Evolutionary conservation across 805 yeast species (phyloP), one percentile per base, ranked within the genome.

Genomic region (Kockiozyma suomiensis): DNA sequence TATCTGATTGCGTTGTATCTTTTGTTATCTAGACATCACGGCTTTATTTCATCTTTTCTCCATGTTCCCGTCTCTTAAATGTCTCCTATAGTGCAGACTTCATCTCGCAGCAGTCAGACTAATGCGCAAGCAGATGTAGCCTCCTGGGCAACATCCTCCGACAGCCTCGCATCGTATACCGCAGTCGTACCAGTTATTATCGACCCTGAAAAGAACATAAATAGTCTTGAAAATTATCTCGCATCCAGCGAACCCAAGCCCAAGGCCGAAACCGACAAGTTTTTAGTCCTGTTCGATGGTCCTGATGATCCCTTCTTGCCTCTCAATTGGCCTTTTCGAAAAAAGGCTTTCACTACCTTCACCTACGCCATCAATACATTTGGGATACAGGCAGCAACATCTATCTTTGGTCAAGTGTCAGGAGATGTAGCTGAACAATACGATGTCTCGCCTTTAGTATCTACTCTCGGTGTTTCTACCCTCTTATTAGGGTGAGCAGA

Each of bases 241-340:
- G 8, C 17, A 3, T 26, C 37, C 49, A 45, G 17, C 49, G 4
- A 3, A 26, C n/a, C 26, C n/a, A 10, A 17, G 4, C 21, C 28
- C 10, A 17, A 32, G 15, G 40, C 26, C 12, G 26, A 38, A 5
- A 17, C 26, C 15, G 43, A 43, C 33, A 17, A 47, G 38, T 48
- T 28, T 28, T 54, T 62, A 13, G 93, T 88, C 7, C 76, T 85
- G 1, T 88, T 78, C 68, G 86, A 86, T 69, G 93, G 92, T 0
- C 84, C 85, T 0, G 76, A 82, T 53, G 94, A 88, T 69, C 90
- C 91, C 1, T 52, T 73, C 12, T 88, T 84, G 71, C 96, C 94
- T 0, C 87, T 85, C 19, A 77, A 77, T 59, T 78, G 81, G 81
- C 23, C 74, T 1, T 35, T 58, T 17, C 46, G 46, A 7, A 73